Base-by-base conservation (phyloP, 768 basidiomycete genomes). In the Paxillus ammoniavirescens region DNA sequence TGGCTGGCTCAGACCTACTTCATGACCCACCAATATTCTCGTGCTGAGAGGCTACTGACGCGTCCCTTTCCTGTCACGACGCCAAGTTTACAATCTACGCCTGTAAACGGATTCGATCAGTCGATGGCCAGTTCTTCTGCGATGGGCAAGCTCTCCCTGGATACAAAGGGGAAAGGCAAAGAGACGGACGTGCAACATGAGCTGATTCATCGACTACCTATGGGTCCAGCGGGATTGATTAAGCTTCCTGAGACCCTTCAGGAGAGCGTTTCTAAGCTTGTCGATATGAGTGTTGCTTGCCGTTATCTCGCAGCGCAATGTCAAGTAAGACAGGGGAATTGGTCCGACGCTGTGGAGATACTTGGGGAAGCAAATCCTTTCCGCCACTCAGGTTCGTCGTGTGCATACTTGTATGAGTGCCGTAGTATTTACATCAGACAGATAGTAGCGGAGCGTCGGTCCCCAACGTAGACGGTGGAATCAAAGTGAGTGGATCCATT, bases 1-100 rank as follows among this genome's bases (percentile, higher is more conserved):
- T 99, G 97, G 97, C 83, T 99, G 18, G 95, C 97, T 3, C 97
- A 99, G 69, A 93, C 91, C 0, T 93, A 94, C 71, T 99, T 98
- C 69, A 89, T 95, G 77, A 94, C 89, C 3, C 87, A 95, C 62
- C 92, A 97, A 56, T 98, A 96, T 72, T 87, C 93, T 8, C 90
- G 95, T 44, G 95, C 97, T 9, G 93, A 98, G 69, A 83, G 88
- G 43, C 77, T 99, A 26, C 80, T 99, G 43, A 93, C 87, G 2
- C 82, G 91, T n/a, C 91, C 92, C 0, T 92, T 96, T 65, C 80
- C 86, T 6, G 78, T 77, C 8, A 66, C 77, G 33, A 75, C 76
- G 4, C 76, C 79, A 8, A 74, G 77, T 1, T 52, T 65, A 23
- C 73, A 68, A 4, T 61, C 55, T 43, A 62, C 70, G 51, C 38